Evolutionary conservation across 129 eudicot species (phyloP), one percentile per base, ranked within the genome.

Genomic region (Smallanthus sonchifolius): DNA sequence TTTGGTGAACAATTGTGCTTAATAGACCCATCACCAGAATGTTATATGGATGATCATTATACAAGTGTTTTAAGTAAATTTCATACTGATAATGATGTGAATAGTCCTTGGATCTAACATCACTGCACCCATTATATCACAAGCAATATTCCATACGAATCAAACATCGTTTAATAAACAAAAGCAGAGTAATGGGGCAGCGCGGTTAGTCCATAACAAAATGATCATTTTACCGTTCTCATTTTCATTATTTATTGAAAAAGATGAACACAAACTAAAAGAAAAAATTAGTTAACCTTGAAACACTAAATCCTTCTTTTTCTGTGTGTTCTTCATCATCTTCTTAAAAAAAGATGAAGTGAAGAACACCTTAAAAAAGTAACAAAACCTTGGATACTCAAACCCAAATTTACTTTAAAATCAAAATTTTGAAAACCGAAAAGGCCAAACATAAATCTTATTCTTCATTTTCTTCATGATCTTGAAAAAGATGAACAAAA

Each of bases 11-110:
- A 44, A 65, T 30, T 39, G 35, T 75, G 36, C 51, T 37, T 7
- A 8, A 19, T 2, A 64, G 28, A 17, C 4, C 65, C 60, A 48
- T 28, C 64, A 37, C 32, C 11, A 62, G 40, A n/a, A 49, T 37
- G 14, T 30, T 49, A 64, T 8, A 16, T 63, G 73, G 16, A 60
- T 60, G 36, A 49, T 48, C 42, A 10, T 70, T 69, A 28, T 34
- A 38, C 35, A 39, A 32, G 70, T 74, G 78, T 63, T 19, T 13
- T 35, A 16, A 62, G 19, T 15, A 17, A 62, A 35, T 63, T 49
- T 35, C 78, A 63, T 45, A 35, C 71, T 63, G 4, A 24, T 37
- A 74, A 74, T 74, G 63, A 74, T 74, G 71, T 74, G 38, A 45
- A 74, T 19, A 62, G 63, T 63, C 15, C 28, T 11, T 63, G 30